Evolutionary conservation across 306 rosid genomes (phyloP), one percentile per base, ranked within the genome.

Genomic region (Erythrophleum fordii): DNA sequence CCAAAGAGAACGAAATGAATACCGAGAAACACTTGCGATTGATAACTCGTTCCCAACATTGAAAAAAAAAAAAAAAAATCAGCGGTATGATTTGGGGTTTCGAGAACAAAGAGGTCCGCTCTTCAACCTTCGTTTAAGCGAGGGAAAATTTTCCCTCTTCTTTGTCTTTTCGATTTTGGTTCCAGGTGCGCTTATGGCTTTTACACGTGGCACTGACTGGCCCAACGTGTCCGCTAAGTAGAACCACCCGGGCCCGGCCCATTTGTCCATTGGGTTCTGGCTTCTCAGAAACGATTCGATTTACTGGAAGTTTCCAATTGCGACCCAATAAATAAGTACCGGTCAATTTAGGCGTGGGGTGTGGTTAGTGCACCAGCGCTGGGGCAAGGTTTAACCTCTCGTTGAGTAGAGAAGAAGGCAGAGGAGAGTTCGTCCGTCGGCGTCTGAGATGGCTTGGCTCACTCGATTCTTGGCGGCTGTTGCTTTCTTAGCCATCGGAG

Each of bases 401-500:
- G 61, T 20, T 2, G 46, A 9, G 28, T 37, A 2, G 35, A 35
- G 20, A 20, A 17, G 60, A 26, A 8, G 55, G 45, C 42, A 18
- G 70, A 61, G 61, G 22, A 83, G 56, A 58, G 60, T 1, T 17
- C 22, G 53, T 39, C 22, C 25, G 69, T 56, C 49, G 16, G 17
- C 35, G 28, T 55, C 37, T 34, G 84, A 56, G 37, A 95, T 96
- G 99, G 97, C 84, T 86, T 92, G 99, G 98, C 65, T 91, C 10
- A 78, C 92, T 7, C 91, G 94, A 71, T 93, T 93, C 73, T 72
- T 89, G 25, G 81, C 90, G 2, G 98, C 98, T 8, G 91, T 92
- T 85, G 89, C 84, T 51, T 95, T 95, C 88, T 82, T 95, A 69
- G 94, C 99, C 16, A 42, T 91, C 61, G 99, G 99, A 80, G 98